Percentiles rank a stretch among this genome's conserved stretches.
Conservation (phyloP, 179 eudicot genomes). For the Heliamphora pulchella region DNA sequence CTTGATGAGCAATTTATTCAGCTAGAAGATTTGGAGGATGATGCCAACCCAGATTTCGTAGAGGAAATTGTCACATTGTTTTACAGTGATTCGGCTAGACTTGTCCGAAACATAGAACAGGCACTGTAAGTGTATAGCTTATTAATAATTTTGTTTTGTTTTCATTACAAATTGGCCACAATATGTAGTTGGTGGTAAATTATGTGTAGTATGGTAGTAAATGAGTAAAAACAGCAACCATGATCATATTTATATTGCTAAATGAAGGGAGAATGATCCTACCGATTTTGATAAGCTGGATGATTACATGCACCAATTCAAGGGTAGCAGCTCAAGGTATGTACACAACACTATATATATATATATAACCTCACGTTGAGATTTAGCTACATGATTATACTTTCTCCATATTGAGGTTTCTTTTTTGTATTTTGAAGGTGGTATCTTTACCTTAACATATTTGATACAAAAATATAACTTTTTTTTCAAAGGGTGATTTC, state of each 20-base stretch:
- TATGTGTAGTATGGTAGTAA: too few species aligned
- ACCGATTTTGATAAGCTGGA: slow-evolving; percentile 66
- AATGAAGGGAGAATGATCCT: slow-evolving; percentile 42
- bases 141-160: background rate
- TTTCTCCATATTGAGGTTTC: background rate
- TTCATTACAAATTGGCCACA: background rate
- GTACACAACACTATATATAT: too few species aligned
- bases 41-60: slow-evolving; percentile 73
- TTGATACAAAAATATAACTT: background rate
- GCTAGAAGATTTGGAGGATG: slow-evolving; percentile 74
- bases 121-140: slow-evolving; percentile 54
- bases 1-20: slow-evolving; percentile 76
- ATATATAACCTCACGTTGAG: too few species aligned
- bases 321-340: slow-evolving; percentile 79
- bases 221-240: background rate
- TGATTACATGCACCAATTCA: slow-evolving; percentile 70
- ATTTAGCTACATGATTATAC: background rate
- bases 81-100: slow-evolving; percentile 57
- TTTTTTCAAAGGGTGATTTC: too few species aligned
- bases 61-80: slow-evolving; percentile 66
- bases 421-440: background rate
- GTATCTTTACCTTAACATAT: background rate
- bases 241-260: background rate
- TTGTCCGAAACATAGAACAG: slow-evolving; percentile 47
- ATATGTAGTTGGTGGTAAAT: too few species aligned